Percentiles rank a stretch among this genome's conserved stretches.
These are phyloP conservation scores for Epichloe scottii DNA, from an alignment of 2,329 filamentous ascomycete genomes.

Conservation along the genomic window DNA sequence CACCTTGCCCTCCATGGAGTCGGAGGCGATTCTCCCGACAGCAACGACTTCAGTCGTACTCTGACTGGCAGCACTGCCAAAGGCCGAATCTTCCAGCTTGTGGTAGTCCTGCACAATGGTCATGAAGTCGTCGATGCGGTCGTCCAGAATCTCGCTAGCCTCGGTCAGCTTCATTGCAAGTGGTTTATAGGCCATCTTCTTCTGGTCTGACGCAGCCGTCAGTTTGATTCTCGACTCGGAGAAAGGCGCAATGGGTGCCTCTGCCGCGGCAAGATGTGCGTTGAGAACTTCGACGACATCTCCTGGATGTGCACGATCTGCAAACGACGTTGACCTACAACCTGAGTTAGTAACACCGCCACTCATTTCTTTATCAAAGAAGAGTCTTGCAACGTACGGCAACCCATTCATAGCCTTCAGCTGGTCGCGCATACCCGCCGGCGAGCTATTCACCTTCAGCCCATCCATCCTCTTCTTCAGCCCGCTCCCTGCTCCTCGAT, in stretches of 20 bases:
- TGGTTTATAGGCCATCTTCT: conserved; percentile 83
- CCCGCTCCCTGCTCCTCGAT: conserved; percentile 16
- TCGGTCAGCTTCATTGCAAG: conserved; percentile 92
- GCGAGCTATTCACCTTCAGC: conserved; percentile 20
- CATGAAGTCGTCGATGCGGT: conserved; percentile 84
- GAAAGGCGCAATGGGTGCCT: conserved; percentile 59
- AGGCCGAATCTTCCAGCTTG: conserved; percentile 62
- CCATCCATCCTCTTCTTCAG: conserved; percentile 21
- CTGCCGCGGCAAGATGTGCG: conserved; percentile 52
- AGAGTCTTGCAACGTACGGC: conserved; percentile 13
- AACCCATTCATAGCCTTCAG: conserved; percentile 18
- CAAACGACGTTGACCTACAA: conserved; percentile 38
- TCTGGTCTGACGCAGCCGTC: conserved; percentile 74
- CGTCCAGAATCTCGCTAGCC: conserved; percentile 84
- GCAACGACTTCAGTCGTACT: conserved; percentile 79
- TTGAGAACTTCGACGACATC: conserved; percentile 79
- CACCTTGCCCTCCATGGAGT: conserved; percentile 73
- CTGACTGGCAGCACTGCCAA: conserved; percentile 77
- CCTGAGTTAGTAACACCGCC: neutral
- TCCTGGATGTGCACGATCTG: conserved; percentile 65
- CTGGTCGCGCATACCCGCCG: conserved; percentile 21
- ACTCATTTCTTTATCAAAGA: neutral
- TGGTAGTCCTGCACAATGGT: conserved; percentile 62
- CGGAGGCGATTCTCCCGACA: conserved; percentile 82
- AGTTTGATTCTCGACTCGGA: conserved; percentile 70